phyloP scores from a whole-genome alignment of 148 eudicot species.

The Rhododendron ovatum region DNA sequence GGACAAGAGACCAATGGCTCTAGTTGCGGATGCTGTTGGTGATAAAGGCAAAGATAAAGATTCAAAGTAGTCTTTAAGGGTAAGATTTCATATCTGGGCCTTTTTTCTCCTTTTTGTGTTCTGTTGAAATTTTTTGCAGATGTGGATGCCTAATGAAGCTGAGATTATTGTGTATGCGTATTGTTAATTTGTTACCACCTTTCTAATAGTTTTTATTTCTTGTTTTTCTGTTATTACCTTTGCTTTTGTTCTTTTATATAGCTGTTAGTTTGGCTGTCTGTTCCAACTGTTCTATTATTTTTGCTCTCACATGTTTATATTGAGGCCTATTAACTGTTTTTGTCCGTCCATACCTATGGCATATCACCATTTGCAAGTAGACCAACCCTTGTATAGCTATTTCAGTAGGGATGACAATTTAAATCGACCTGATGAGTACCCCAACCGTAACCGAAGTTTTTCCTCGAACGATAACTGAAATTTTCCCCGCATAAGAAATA shows the following conservation, averaged over 20 bases:
- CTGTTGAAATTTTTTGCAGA: background rate
- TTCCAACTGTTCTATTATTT: background rate
- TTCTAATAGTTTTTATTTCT: background rate
- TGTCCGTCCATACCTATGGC: too few species aligned
- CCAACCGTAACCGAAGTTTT: too few species aligned
- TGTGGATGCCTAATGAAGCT: background rate
- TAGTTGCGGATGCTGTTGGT: constrained; percentile 78
- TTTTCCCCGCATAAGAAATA: too few species aligned
- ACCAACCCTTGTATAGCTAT: background rate
- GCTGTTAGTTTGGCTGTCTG: background rate
- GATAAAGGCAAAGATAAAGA: constrained; percentile 52
- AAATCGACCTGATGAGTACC: too few species aligned
- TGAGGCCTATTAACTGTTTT: too few species aligned
- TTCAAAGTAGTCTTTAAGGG: constrained; percentile 28
- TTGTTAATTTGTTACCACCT: background rate
- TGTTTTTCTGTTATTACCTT: background rate
- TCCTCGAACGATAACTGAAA: too few species aligned
- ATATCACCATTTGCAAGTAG: background rate
- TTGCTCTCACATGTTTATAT: too few species aligned
- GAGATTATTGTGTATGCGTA: background rate
- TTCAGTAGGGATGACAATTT: too few species aligned
- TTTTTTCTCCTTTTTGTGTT: background rate
- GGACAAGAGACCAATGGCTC: constrained; percentile 68
- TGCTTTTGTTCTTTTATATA: background rate
- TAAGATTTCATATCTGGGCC: constrained; percentile 1